Evolutionary conservation across 23 red algal genomes (phyloP).

Genomic region (Cyanidiococcus yangmingshanensis): DNA sequence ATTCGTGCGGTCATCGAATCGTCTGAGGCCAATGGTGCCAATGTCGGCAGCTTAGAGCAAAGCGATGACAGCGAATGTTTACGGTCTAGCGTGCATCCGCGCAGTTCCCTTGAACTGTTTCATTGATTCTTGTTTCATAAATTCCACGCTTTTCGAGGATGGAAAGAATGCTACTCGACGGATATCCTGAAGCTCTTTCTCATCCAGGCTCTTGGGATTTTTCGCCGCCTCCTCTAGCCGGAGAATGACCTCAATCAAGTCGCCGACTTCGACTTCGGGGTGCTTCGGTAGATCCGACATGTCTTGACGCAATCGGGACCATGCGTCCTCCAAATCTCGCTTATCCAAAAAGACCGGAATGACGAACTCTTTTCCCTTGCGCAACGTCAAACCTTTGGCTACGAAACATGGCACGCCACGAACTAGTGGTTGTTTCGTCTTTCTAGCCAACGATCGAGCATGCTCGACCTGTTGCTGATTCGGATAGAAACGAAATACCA

Average conservation of each 20-base stretch:
- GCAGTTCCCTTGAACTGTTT: conserved; percentile 15
- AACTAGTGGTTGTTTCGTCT: conserved; percentile 25
- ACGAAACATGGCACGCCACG: conserved; percentile 84
- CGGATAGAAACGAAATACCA: conserved; percentile 94
- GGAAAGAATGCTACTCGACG: conserved; percentile 10
- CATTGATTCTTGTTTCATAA: not conserved
- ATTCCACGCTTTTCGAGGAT: not conserved
- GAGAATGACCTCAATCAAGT: conserved; percentile 65
- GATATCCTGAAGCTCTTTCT: not conserved
- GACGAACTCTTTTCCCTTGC: conserved; percentile 75
- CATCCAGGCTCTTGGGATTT: not conserved
- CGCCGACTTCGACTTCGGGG: conserved; percentile 44
- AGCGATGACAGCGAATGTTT: too few species aligned
- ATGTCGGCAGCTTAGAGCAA: too few species aligned
- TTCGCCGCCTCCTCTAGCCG: conserved; percentile 35
- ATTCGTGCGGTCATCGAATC: too few species aligned
- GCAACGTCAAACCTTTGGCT: conserved; percentile 63
- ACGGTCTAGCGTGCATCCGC: conserved; percentile 4
- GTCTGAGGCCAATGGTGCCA: too few species aligned
- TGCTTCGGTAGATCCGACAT: conserved; percentile 52
- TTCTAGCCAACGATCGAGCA: conserved; percentile 51
- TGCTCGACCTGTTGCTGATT: conserved; percentile 62
- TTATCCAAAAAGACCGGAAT: conserved; percentile 86
- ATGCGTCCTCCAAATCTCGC: conserved; percentile 80
- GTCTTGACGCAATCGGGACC: conserved; percentile 48